Percentiles rank a stretch among this genome's conserved stretches.
Conservation (phyloP, 129 eudicot species). For the Logfia minima region DNA sequence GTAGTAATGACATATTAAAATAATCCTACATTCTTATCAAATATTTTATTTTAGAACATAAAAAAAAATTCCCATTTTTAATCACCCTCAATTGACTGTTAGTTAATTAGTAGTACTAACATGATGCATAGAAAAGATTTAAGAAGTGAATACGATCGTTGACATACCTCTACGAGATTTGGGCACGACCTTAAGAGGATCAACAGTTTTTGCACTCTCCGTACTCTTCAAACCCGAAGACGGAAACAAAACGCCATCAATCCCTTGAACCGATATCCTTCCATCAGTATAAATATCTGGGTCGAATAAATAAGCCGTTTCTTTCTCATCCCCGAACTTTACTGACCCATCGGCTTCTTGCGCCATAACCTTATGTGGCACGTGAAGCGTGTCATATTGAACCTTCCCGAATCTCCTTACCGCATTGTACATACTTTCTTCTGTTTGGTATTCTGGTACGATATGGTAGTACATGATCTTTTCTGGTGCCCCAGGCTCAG, state of each 20-base stretch:
- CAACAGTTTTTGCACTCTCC: constrained; percentile 23
- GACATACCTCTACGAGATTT: constrained; percentile 72
- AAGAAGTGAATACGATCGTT: neutral
- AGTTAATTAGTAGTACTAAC: neutral
- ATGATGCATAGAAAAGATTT: neutral
- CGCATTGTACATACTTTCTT: constrained; percentile 88
- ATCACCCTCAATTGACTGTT: neutral
- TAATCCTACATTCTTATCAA: neutral
- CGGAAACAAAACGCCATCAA: constrained; percentile 84
- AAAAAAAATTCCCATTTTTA: neutral
- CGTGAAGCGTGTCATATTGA: constrained; percentile 62
- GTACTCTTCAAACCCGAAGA: constrained; percentile 20
- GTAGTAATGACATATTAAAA: neutral
- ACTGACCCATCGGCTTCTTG: constrained; percentile 95
- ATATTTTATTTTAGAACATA: neutral
- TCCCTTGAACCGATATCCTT: constrained; percentile 91
- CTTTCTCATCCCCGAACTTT: constrained; percentile 65
- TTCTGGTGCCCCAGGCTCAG: constrained; percentile 90
- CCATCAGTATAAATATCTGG: constrained; percentile 93
- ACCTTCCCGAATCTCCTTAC: constrained; percentile 84
- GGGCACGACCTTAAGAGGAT: constrained; percentile 36
- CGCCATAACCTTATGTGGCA: constrained; percentile 73
- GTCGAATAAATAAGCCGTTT: constrained; percentile 76
- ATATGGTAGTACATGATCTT: constrained; percentile 79
- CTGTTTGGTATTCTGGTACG: constrained; percentile 95